Conservation (phyloP, 345 rosid genomes). For the Brassica carinata region DNA sequence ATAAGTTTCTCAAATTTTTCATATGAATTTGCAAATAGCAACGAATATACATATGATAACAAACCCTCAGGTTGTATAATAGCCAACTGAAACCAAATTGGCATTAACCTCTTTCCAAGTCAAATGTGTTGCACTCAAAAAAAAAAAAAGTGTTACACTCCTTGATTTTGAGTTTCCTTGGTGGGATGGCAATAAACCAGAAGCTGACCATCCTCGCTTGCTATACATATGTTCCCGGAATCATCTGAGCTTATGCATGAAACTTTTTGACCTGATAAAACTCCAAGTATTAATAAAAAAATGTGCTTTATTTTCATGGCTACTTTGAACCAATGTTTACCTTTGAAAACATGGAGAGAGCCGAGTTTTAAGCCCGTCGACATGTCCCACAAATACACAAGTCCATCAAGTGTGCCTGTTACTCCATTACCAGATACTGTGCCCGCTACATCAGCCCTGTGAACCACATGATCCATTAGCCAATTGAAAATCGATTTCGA, state of each 20-base stretch:
- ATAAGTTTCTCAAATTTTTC: too few species aligned
- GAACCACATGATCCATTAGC: constrained; percentile 16
- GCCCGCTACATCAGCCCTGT: constrained; percentile 61
- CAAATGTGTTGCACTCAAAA: too few species aligned
- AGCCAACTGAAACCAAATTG: too few species aligned
- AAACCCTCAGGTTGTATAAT: too few species aligned
- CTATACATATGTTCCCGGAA: constrained; percentile 56
- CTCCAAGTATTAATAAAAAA: too few species aligned
- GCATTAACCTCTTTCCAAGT: too few species aligned
- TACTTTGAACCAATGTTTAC: constrained; percentile 36
- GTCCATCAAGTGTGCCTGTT: constrained; percentile 71
- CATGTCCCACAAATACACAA: constrained; percentile 72
- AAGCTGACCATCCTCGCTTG: constrained; percentile 64
- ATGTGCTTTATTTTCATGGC: neutral
- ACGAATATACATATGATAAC: too few species aligned
- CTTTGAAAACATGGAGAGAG: constrained; percentile 66
- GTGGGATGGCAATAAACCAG: constrained; percentile 52
- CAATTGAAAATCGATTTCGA: neutral
- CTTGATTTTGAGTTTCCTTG: constrained; percentile 26
- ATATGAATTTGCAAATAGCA: too few species aligned
- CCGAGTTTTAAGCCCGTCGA: constrained; percentile 66
- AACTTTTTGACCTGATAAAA: constrained; percentile 60
- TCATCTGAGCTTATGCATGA: constrained; percentile 74
- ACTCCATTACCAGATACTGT: constrained; percentile 65
- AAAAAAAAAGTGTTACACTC: too few species aligned